A percentile compares a stretch with the other conserved stretches of the same genome.
Evolutionary conservation across 768 basidiomycete species (phyloP).

Genomic region (Lyophyllum atratum): DNA sequence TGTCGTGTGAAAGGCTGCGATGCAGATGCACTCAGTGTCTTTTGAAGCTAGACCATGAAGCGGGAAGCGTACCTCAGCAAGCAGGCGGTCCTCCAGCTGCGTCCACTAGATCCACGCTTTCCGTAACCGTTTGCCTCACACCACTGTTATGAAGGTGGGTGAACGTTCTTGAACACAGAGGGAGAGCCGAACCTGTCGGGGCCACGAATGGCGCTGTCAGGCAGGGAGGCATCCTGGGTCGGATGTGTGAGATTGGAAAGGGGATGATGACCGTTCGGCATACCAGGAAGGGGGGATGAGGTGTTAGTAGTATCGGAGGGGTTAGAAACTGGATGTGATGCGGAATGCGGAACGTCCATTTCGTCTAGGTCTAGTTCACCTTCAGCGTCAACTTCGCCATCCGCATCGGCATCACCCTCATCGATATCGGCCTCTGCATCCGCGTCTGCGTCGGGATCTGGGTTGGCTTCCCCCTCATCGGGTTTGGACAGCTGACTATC

Average conservation of each 20-base stretch:
- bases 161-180: background rate
- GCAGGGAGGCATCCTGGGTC: background rate
- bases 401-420: conserved; percentile 28
- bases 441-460: conserved; percentile 9
- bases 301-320: background rate
- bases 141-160: background rate
- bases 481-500: background rate
- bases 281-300: background rate
- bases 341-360: background rate
- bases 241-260: background rate
- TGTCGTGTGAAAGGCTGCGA: too few relatives aligned
- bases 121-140: background rate
- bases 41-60: background rate
- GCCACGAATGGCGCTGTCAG: background rate
- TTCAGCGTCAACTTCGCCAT: conserved; percentile 31
- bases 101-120: background rate
- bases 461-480: background rate
- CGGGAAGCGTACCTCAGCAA: background rate
- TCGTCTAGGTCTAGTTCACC: conserved; percentile 22
- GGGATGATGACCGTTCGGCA: background rate
- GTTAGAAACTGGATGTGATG: background rate
- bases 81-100: background rate
- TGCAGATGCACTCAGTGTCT: too few relatives aligned
- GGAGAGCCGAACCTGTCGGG: background rate
- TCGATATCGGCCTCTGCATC: conserved; percentile 7